A percentile compares a stretch with the other conserved stretches of the same genome.
Conservation (phyloP, 2,329 filamentous ascomycete species). For the Fusarium coffeatum region DNA sequence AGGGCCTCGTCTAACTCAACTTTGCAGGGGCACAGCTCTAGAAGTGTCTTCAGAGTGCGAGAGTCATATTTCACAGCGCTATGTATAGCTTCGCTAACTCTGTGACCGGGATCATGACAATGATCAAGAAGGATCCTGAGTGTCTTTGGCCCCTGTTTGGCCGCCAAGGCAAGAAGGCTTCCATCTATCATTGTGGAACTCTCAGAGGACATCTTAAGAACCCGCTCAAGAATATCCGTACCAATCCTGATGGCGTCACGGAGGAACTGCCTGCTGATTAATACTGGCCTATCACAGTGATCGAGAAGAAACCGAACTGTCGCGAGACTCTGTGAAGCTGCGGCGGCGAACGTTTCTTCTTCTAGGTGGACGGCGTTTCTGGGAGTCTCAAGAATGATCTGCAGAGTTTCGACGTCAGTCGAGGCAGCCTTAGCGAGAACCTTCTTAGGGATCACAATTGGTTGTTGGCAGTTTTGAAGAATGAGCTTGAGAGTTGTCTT, state of each 20-base stretch:
- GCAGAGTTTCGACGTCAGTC: neutral
- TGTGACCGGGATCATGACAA: too few species aligned
- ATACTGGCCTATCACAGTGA: neutral
- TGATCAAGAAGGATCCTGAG: too few species aligned
- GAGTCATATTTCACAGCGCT: too few species aligned
- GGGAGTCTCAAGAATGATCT: neutral
- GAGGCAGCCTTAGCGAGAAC: neutral
- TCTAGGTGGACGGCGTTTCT: neutral
- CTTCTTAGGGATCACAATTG: neutral
- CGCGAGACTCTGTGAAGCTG: rapidly evolving
- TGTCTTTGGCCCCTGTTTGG: too few species aligned
- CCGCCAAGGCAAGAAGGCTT: too few species aligned
- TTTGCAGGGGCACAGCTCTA: rapidly evolving
- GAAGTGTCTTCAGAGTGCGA: too few species aligned
- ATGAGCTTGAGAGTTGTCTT: neutral
- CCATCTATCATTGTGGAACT: too few species aligned
- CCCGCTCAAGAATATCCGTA: too few species aligned
- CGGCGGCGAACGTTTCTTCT: neutral
- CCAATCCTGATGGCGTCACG: too few species aligned
- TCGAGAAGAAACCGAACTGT: neutral
- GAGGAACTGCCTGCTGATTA: too few species aligned
- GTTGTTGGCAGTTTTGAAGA: neutral
- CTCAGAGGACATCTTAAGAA: too few species aligned
- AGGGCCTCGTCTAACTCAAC: neutral
- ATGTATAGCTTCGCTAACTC: too few species aligned